Evolutionary conservation across 345 rosid genomes (phyloP).

Genomic region (Syzygium jambos): DNA sequence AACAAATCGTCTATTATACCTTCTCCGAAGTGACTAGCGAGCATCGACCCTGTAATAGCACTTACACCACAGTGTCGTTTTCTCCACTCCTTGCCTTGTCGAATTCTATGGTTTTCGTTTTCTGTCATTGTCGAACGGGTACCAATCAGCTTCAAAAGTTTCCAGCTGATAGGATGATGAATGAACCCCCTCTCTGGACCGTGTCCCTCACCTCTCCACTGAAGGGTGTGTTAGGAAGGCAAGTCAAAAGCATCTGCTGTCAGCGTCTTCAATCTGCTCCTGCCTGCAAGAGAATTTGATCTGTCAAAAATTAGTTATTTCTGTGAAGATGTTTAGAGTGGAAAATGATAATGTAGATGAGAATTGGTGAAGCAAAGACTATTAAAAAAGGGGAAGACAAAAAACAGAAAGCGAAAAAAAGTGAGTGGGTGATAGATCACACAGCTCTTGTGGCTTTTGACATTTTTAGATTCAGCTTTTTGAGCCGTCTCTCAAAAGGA

Average conservation of each 20-base stretch:
- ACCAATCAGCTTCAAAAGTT: background rate
- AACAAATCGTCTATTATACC: slow-evolving; percentile 5
- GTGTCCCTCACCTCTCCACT: slow-evolving; percentile 16
- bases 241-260: slow-evolving; percentile 27
- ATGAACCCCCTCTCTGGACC: slow-evolving; percentile 25
- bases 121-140: background rate
- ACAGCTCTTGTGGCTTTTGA: background rate
- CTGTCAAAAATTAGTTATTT: too few species aligned
- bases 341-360: background rate
- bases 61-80: background rate
- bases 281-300: background rate
- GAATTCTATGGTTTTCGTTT: background rate
- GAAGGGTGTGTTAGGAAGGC: slow-evolving; percentile 25
- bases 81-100: background rate
- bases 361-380: background rate
- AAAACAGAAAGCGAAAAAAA: background rate
- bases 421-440: background rate
- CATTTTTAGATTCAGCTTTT: background rate
- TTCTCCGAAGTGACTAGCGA: slow-evolving; percentile 7
- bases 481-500: background rate
- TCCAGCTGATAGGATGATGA: slow-evolving; percentile 16
- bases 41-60: background rate
- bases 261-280: slow-evolving; percentile 29
- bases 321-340: background rate
- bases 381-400: background rate